These are phyloP conservation scores for Penicillium sp. DNA, from an alignment of 2,329 filamentous ascomycete genomes.

Conservation along the genomic window DNA sequence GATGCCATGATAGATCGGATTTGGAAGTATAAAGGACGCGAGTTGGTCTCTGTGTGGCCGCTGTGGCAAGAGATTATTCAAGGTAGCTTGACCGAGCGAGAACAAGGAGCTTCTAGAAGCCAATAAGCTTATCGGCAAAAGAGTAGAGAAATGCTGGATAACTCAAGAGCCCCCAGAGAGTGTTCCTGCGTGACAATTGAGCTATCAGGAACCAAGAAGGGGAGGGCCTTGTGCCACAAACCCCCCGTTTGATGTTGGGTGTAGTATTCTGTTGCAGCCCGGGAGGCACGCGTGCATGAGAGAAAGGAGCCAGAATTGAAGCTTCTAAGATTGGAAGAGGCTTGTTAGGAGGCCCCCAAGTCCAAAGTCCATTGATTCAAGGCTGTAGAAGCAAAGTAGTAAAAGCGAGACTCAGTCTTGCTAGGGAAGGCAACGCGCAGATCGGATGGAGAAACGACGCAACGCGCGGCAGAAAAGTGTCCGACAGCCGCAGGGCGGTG, in stretches of 20 bases:
- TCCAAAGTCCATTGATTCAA: background rate
- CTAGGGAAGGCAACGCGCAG: background rate
- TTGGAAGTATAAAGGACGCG: background rate
- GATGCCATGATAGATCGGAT: constrained; percentile 29
- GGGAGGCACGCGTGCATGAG: background rate
- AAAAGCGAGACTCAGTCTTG: background rate
- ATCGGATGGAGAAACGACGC: background rate
- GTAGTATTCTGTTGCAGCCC: background rate
- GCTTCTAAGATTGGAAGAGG: background rate
- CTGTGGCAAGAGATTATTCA: background rate
- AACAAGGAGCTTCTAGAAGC: background rate
- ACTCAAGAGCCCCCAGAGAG: background rate
- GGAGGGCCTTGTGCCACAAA: background rate
- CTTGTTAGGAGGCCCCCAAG: background rate
- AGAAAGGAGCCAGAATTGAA: background rate
- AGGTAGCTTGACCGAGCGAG: background rate
- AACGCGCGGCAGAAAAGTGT: constrained; percentile 7
- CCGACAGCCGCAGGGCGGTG: background rate
- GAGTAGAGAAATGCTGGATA: background rate
- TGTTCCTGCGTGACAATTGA: background rate
- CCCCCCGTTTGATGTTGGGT: background rate
- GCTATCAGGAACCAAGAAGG: background rate
- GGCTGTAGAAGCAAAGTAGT: background rate
- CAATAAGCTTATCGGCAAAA: background rate
- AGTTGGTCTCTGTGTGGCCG: background rate